A percentile compares a stretch with the other conserved stretches of the same genome.
Conservation (phyloP, 2,329 filamentous ascomycete species). For the Cordyceps fumosorosea region DNA sequence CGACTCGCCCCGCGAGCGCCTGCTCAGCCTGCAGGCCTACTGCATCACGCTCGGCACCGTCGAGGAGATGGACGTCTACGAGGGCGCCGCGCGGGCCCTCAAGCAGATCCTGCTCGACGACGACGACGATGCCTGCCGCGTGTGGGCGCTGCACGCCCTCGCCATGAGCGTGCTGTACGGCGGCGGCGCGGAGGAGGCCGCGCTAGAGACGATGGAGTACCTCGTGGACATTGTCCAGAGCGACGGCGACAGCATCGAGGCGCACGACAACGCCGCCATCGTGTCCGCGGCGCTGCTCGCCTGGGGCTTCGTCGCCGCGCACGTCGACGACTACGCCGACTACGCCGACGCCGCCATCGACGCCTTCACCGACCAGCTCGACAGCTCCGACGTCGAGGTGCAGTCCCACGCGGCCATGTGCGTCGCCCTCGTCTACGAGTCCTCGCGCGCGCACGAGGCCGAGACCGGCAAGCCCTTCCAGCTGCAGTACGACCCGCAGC, state of each 20-base stretch:
- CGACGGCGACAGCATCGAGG: slow-evolving; percentile 67
- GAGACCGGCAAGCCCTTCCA: slow-evolving; percentile 43
- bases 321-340: slow-evolving; percentile 66
- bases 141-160: slow-evolving; percentile 71
- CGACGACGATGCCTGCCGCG: slow-evolving; percentile 56
- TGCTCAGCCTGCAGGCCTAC: slow-evolving; percentile 65
- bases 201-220: slow-evolving; percentile 66
- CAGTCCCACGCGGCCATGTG: slow-evolving; percentile 73
- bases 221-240: slow-evolving; percentile 72
- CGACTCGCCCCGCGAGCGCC: slow-evolving; percentile 60
- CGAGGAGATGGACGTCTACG: slow-evolving; percentile 45
- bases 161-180: slow-evolving; percentile 68
- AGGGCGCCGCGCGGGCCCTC: slow-evolving; percentile 23
- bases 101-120: slow-evolving; percentile 37
- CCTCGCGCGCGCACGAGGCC: slow-evolving; percentile 44
- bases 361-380: slow-evolving; percentile 78
- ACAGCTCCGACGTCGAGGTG: slow-evolving; percentile 64
- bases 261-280: slow-evolving; percentile 61
- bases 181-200: slow-evolving; percentile 61
- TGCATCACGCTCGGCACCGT: slow-evolving; percentile 61
- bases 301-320: slow-evolving; percentile 75
- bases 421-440: slow-evolving; percentile 78
- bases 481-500: slow-evolving; percentile 44
- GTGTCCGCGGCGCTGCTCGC: slow-evolving; percentile 69
- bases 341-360: slow-evolving; percentile 68